These are phyloP conservation scores for Pinus tabuliformis DNA, from an alignment of 75 land plant species.

Conservation along the genomic window DNA sequence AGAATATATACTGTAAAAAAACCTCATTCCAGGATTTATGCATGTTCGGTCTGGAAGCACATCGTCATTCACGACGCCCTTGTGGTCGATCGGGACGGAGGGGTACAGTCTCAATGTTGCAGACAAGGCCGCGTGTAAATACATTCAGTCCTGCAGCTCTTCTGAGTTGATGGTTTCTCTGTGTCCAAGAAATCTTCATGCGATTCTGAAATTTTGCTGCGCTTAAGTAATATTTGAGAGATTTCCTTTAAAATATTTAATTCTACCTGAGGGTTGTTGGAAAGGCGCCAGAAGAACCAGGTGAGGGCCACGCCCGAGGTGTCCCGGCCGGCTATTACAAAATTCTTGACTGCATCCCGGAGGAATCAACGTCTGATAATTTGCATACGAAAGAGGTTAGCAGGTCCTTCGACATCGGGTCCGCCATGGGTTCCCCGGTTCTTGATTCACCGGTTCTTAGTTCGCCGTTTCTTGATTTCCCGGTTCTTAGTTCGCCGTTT, in stretches of 20 bases:
- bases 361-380: constrained; percentile 18
- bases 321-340: constrained; percentile 81
- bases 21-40: constrained; percentile 48
- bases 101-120: constrained; percentile 87
- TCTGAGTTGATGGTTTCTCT: too few relatives aligned
- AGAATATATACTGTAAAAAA: constrained; percentile 61
- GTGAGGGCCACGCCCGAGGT: constrained; percentile 60
- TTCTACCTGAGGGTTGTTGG: constrained; percentile 42
- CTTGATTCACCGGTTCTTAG: too few relatives aligned
- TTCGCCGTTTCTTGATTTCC: too few relatives aligned
- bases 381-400: constrained; percentile 1
- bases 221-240: not conserved
- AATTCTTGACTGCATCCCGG: constrained; percentile 30
- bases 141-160: constrained; percentile 54
- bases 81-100: constrained; percentile 79
- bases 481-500: too few relatives aligned
- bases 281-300: constrained; percentile 73
- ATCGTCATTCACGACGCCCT: constrained; percentile 57
- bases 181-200: too few relatives aligned
- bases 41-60: constrained; percentile 65
- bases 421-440: constrained; percentile 2
- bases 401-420: not conserved
- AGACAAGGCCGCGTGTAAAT: constrained; percentile 77
- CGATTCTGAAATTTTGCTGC: too few relatives aligned
- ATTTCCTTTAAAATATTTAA: constrained; percentile 12